phyloP scores from a whole-genome alignment of 1,284 basidiomycete genomes.

The Sporisorium exsertum region DNA sequence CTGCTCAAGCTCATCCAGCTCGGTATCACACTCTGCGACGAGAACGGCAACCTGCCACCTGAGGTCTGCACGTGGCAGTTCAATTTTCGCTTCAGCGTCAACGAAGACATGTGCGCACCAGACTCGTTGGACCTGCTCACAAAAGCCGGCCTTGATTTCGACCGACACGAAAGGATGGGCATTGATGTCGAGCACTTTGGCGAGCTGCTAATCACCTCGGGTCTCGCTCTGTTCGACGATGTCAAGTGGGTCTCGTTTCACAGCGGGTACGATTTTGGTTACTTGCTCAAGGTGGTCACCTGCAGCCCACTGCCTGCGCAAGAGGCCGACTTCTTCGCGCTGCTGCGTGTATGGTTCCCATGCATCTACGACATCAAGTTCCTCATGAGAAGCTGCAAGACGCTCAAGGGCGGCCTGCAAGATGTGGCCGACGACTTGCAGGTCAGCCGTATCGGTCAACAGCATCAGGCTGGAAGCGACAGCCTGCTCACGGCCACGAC shows the following conservation, averaged over 20 bases:
- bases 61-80: slow-evolving; percentile 97
- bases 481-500: slow-evolving; percentile 90
- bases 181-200: slow-evolving; percentile 96
- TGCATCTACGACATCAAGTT: slow-evolving; percentile 98
- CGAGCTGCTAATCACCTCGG: slow-evolving; percentile 94
- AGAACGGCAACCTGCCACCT: slow-evolving; percentile 85
- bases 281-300: slow-evolving; percentile 94
- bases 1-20: slow-evolving; percentile 97
- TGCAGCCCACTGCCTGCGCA: slow-evolving; percentile 85
- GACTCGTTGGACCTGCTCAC: slow-evolving; percentile 94
- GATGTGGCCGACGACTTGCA: slow-evolving; percentile 94
- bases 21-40: slow-evolving; percentile 92
- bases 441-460: slow-evolving; percentile 87
- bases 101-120: slow-evolving; percentile 96
- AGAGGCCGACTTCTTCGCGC: slow-evolving; percentile 90
- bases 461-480: slow-evolving; percentile 96
- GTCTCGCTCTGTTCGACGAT: slow-evolving; percentile 87
- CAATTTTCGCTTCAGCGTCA: slow-evolving; percentile 93
- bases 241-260: slow-evolving; percentile 99
- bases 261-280: slow-evolving; percentile 99
- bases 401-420: slow-evolving; percentile 91
- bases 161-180: slow-evolving; percentile 89
- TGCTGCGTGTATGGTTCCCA: slow-evolving; percentile 93
- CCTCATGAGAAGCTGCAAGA: slow-evolving; percentile 89
- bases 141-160: slow-evolving; percentile 95